A percentile compares a stretch with the other conserved stretches of the same genome.
Conservation (phyloP, 495 filamentous ascomycete species). For the Penicillium mononematosum region DNA sequence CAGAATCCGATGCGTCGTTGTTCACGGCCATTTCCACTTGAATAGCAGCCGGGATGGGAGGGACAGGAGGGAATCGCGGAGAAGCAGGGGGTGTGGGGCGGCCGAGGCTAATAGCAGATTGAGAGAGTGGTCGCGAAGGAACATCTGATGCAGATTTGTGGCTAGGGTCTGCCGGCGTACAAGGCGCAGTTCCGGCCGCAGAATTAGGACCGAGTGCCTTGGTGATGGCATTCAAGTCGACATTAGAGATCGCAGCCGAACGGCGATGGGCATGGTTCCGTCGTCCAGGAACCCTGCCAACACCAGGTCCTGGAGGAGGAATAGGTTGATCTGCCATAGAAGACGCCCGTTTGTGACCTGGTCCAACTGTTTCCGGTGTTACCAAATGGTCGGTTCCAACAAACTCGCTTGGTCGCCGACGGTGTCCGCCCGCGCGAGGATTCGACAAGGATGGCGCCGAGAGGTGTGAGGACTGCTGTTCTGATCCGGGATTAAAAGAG, state of each 20-base stretch:
- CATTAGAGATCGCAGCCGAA: constrained; percentile 82
- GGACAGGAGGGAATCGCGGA: constrained; percentile 32
- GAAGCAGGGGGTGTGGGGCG: constrained; percentile 39
- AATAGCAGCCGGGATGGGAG: constrained; percentile 24
- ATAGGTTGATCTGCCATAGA: constrained; percentile 45
- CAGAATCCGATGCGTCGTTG: constrained; percentile 63
- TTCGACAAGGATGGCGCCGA: constrained; percentile 30
- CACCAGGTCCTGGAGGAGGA: constrained; percentile 43
- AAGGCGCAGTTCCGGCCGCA: constrained; percentile 63
- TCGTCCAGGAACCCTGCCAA: constrained; percentile 48
- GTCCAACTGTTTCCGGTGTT: constrained; percentile 56
- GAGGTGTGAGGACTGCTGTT: constrained; percentile 28
- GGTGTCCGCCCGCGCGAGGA: constrained; percentile 56
- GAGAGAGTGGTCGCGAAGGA: constrained; percentile 36
- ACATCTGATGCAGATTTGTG: constrained; percentile 32
- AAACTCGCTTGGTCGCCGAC: constrained; percentile 74
- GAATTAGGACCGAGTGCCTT: constrained; percentile 50
- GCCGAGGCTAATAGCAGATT: constrained; percentile 34
- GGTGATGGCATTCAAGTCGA: constrained; percentile 74
- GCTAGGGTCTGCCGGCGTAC: constrained; percentile 56
- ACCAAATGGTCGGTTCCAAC: constrained; percentile 69
- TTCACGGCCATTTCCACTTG: constrained; percentile 40
- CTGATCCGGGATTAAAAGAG: constrained; percentile 60
- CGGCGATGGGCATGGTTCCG: constrained; percentile 81
- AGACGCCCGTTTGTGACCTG: constrained; percentile 62